Evolutionary conservation across 2,329 filamentous ascomycete species (phyloP), one percentile per base, ranked within the genome.

Genomic region (Pestalotiopsis sp.): DNA sequence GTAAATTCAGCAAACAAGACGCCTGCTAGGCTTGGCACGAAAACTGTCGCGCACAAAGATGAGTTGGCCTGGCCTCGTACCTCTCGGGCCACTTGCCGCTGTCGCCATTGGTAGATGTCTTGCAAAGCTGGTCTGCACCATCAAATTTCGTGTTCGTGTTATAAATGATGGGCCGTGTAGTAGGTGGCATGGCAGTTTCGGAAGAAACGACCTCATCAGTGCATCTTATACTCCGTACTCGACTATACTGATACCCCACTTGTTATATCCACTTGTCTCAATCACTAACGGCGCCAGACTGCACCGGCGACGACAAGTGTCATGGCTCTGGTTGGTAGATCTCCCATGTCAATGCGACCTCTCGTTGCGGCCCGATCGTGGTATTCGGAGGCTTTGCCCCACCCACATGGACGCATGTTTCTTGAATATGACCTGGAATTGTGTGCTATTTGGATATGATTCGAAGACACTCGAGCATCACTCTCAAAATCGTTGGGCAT

Each of bases 271-370:
- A 39, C 59, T 38, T 62, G 59, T 39, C 14, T 31, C 38, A 49
- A 52, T 52, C 20, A n/a, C 45, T 17, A 17, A 52, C 17, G 59
- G n/a, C 59, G 59, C 59, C n/a, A 27, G 20, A 49, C 20, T 20
- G 38, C 39, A 17, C 62, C 14, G 23, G 62, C 17, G 20, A 20
- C 20, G 62, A 65, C 62, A 65, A 65, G 62, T 65, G 62, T 65
- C 62, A 52, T 25, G 25, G 41, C 62, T 65, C 62, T 65, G 38
- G 62, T 65, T 65, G 62, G 62, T 65, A 39, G 62, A 52, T n/a
- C 62, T 14, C 45, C 57, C 23, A 27, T 36, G 39, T 27, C 17
- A n/a, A 65, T 65, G 62, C 39, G 62, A 45, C 62, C 38, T 65
- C 39, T 65, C 20, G 41, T 65, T 49, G 62, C 62, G 38, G 62